Base-by-base conservation (phyloP, 169 alveolate genomes). In the Eimeria maxima region DNA sequence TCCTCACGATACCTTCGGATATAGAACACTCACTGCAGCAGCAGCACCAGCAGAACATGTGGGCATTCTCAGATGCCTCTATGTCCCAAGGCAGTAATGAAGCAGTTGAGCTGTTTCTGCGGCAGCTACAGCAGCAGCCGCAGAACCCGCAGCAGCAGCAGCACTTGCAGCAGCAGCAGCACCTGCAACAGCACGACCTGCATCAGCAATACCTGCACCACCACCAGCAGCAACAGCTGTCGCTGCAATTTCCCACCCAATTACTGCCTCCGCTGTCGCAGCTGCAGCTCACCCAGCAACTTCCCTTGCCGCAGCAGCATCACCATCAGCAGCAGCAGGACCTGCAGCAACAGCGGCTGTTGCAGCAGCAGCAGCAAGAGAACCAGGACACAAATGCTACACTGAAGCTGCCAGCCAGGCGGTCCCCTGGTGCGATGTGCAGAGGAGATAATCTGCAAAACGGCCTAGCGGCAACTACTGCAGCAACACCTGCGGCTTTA, bases 151-250 rank as follows among this genome's bases (percentile, higher is more conserved):
- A 53, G 60, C 60, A 11, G 60, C 86, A 74, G 86, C 86, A 74
- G 86, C 86, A 74, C 22, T 50, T n/a, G 29, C 27, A 14, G 89
- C 89, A 78, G 42, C 89, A 78, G 69, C 89, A 78, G 89, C 65
- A 42, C 16, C 89, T 45, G 38, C 69, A 38, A 1, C 89, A 38
- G 63, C 67, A 78, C 14, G 8, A 74, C 47, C 22, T 33, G 86
- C 86, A 27, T 44, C 86, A 42, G 18, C 89, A 78, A 33, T 65
- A 44, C 67, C 33, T 7, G 44, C 69, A 47, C 42, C 38, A 2
- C 42, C 89, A 78, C 22, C 65, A n/a, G 55, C 69, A 42, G 67
- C 89, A 18, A 33, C 89, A 45, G 89, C 38, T 18, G 45, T 24
- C 69, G 16, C 16, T 67, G 89, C 57, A 14, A 65, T 14, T 69